Evolutionary conservation across 129 eudicot species (phyloP), one percentile per base, ranked within the genome.

Genomic region (Cynara cardunculus): DNA sequence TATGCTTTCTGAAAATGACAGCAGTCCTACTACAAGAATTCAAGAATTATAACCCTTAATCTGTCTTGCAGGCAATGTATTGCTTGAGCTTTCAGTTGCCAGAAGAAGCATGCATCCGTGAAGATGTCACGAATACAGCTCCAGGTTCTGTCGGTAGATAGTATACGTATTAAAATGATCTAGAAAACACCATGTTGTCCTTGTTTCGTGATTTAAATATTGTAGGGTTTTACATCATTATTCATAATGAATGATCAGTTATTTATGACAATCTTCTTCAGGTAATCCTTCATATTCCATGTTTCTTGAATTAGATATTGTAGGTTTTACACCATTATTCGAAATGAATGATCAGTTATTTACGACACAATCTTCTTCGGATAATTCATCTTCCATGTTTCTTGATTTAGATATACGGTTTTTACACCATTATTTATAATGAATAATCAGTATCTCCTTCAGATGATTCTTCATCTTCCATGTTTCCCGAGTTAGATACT

Each of bases 71-170:
- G 99, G 99, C 97, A 14, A 96, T 96, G 99, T 91, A 85, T 73
- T 96, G 99, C 75, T 75, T 96, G 69, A 96, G 97, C 95, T 96
- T 96, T 85, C 85, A 84, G 81, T 88, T 96, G 71, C 99, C 99
- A 2, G 91, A 89, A 85, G 99, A 96, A 91, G 85, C 97, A 67
- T 89, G 99, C 73, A 25, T 81, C 71, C 35, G 7, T 67, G 87
- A 82, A 73, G 89, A 83, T 41, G 79, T 68, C 44, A 62, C 78
- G 1, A 64, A 31, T 31, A 28, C 18, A 31, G 26, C 12, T 25
- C 35, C 41, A 22, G 44, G 76, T 76, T 71, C 59, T 44, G 46
- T 74, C 68, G 71, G 68, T 68, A 34, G 72, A 35, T 37, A 13
- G 62, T 72, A 22, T 37, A n/a, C 24, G 31, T 56, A 31, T 65